Conservation (phyloP, 495 filamentous ascomycete genomes). For the Annulohypoxylon moriforme region DNA sequence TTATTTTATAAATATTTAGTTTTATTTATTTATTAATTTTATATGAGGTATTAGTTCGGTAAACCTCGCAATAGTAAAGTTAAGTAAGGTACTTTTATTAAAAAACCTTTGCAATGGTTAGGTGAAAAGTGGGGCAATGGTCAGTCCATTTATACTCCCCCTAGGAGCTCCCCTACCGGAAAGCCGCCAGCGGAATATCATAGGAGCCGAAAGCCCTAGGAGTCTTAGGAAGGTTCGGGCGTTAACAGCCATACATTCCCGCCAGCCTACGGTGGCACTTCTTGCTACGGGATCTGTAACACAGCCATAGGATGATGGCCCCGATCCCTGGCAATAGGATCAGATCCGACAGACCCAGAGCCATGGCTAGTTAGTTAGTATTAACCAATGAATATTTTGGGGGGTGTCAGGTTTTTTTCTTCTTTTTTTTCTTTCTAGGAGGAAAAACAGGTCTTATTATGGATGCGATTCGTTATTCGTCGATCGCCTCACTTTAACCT, state of each 20-base stretch:
- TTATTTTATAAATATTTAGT: too few species aligned
- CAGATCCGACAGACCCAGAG: neutral
- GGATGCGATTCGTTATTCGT: neutral
- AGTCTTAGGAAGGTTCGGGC: neutral
- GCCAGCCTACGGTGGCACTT: neutral
- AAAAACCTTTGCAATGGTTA: too few species aligned
- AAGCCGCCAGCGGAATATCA: neutral
- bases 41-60: too few species aligned
- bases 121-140: too few species aligned
- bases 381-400: neutral
- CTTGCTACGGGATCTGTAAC: neutral
- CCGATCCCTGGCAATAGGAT: neutral
- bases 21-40: too few species aligned
- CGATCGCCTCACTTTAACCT: too few species aligned
- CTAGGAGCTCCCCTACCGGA: neutral
- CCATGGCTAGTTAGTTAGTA: neutral
- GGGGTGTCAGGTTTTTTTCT: neutral
- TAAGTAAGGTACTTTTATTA: too few species aligned
- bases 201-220: neutral
- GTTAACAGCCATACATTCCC: neutral
- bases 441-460: neutral
- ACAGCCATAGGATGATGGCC: neutral
- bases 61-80: too few species aligned
- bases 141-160: too few species aligned
- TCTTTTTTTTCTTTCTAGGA: neutral